Evolutionary conservation across 768 basidiomycete genomes (phyloP).

Genomic region (Boletus reticuloceps): DNA sequence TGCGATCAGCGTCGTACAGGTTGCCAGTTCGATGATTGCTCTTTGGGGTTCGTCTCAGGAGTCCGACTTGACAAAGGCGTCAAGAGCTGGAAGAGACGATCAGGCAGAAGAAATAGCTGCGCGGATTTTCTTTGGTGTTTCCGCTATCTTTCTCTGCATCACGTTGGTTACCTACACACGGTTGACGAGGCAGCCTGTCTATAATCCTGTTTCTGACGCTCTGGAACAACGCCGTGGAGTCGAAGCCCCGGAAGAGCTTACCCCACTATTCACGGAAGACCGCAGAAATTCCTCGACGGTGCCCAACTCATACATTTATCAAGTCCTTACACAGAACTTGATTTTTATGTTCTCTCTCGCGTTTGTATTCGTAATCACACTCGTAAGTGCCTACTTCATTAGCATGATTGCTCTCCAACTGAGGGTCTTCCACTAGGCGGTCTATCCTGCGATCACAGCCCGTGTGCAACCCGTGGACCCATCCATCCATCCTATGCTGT

Average conservation of each 20-base stretch:
- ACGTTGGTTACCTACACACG: background rate
- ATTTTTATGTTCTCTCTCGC: slow-evolving; percentile 1
- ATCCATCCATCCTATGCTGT: background rate
- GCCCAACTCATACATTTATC: background rate
- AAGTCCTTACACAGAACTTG: background rate
- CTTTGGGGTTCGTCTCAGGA: background rate
- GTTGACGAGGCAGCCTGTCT: background rate
- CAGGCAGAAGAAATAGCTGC: background rate
- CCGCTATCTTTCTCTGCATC: background rate
- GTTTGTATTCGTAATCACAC: background rate
- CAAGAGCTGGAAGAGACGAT: background rate
- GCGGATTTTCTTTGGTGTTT: background rate
- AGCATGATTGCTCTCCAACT: slow-evolving; percentile 1
- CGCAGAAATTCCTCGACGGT: background rate
- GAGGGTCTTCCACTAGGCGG: background rate
- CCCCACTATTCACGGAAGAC: background rate
- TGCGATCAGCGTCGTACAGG: background rate
- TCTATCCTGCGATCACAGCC: background rate
- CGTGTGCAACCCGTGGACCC: background rate
- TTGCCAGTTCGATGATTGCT: background rate
- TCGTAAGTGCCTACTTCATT: background rate
- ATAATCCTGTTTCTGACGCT: background rate
- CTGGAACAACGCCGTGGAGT: background rate
- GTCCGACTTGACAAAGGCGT: background rate
- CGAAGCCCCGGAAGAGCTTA: background rate